These are phyloP conservation scores for Solanum etuberosum DNA, from an alignment of 257 asterid genomes.

Conservation along the genomic window DNA sequence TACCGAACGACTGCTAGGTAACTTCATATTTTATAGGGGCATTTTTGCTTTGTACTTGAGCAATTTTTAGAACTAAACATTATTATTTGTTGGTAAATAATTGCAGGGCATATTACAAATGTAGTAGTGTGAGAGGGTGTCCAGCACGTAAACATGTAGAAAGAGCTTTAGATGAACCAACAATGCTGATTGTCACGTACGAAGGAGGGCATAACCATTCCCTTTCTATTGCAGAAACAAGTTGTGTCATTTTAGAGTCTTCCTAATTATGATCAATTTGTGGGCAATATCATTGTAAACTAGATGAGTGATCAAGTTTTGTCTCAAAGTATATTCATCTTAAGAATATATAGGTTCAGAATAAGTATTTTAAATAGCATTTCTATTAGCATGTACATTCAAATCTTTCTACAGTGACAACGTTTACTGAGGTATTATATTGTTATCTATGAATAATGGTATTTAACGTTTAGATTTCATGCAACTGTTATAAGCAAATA, in stretches of 20 bases:
- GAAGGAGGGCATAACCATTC: conserved; percentile 85
- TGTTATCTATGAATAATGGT: no score
- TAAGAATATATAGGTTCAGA: no score
- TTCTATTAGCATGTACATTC: no score
- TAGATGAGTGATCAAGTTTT: neutral
- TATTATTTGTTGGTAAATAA: neutral
- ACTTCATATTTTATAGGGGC: neutral
- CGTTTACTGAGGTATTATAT: no score
- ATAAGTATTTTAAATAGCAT: no score
- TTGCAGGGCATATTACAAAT: conserved; percentile 86
- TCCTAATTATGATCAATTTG: conserved; percentile 20
- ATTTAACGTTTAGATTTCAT: no score
- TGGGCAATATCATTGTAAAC: neutral
- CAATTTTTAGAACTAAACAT: neutral
- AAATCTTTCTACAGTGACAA: no score
- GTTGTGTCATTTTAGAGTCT: conserved; percentile 56
- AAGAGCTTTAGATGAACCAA: conserved; percentile 69
- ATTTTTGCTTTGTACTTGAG: neutral
- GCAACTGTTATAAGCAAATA: no score
- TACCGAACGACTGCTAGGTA: no score
- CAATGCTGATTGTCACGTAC: conserved; percentile 74
- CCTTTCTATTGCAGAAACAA: conserved; percentile 36
- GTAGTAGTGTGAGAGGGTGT: conserved; percentile 86
- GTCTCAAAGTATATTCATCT: no score
- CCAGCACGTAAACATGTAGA: conserved; percentile 94